Base-by-base conservation (phyloP, 495 filamentous ascomycete genomes). In the Lentithecium fluviatile region DNA sequence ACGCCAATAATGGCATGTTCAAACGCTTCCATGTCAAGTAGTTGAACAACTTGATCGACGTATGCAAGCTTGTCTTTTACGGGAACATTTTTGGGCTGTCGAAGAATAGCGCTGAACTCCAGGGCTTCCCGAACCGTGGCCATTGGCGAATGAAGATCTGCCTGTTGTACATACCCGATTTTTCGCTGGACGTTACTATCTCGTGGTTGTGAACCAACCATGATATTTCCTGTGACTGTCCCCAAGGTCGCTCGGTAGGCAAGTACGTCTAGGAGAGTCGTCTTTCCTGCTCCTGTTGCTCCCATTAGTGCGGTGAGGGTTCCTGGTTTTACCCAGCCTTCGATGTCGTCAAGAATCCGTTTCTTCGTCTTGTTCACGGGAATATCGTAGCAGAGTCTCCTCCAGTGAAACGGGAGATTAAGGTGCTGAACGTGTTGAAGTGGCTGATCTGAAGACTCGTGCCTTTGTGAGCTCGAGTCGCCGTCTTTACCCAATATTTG, bases 291-390 rank as follows among this genome's bases (percentile, higher is more conserved):
- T 2, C 48, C 48, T 2, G 11, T 32, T 2, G 32, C 48, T 34
- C 48, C 48, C 48, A 52, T 52, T 15, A 52, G 34, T 7, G 48
- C 48, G 12, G 48, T 52, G 21, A 52, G 15, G 2, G 48, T 52
- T 36, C 48, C 48, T 2, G 11, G 11, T 15, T 15, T 52, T 8
- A 52, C 11, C 48, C 48, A 52, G 2, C 48, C 48, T 13, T 52
- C 48, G 8, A 52, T 10, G 10, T 37, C 11, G n/a, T 52, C 48
- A 2, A 52, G 48, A 8, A 52, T 23, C 32, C 48, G 21, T n/a
- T 36, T 29, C 26, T 23, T 52, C 6, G 25, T n/a, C 3, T 34
- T 21, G 6, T 29, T 21, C 12, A 2, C 20, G 5, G n/a, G 29
- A 24, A 52, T 21, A 15, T 52, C 48, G 32, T 34, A 52, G 34